phyloP scores from a whole-genome alignment of 331 rosid species.

The Spiraea crenata region DNA sequence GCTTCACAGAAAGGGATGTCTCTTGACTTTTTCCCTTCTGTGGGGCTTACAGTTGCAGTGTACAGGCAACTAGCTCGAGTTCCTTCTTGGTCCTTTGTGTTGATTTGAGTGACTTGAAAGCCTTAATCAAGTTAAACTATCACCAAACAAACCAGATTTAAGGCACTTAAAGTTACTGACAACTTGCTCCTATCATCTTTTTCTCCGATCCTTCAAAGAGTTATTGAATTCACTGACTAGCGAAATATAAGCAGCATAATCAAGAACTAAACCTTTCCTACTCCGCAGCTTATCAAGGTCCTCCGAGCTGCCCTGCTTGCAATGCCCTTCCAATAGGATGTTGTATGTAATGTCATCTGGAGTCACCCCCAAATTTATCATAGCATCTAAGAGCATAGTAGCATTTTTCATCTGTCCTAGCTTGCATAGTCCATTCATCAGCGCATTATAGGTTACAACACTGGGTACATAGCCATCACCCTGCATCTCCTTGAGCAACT shows the following conservation, averaged over 20 bases:
- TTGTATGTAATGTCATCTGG: constrained; percentile 88
- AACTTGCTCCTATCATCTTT: constrained; percentile 41
- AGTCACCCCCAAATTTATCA: constrained; percentile 77
- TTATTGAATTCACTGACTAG: constrained; percentile 52
- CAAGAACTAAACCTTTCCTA: constrained; percentile 70
- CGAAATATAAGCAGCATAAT: constrained; percentile 67
- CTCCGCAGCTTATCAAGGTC: constrained; percentile 43
- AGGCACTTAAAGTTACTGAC: background rate
- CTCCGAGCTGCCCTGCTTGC: constrained; percentile 52
- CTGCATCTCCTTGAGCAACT: constrained; percentile 80
- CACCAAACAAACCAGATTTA: background rate
- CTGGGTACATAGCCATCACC: constrained; percentile 54
- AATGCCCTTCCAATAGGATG: constrained; percentile 82
- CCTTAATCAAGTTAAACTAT: background rate
- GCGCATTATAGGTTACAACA: constrained; percentile 75
- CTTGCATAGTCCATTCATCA: constrained; percentile 86
- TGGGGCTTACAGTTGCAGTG: background rate
- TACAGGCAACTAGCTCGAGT: background rate
- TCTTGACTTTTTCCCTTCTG: background rate
- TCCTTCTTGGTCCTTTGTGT: background rate
- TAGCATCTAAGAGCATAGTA: constrained; percentile 72
- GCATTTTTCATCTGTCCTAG: constrained; percentile 98
- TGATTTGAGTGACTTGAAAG: background rate
- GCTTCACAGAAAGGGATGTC: background rate
- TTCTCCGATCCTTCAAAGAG: constrained; percentile 37